Conservation (phyloP, 192 early-diverging fungal species). For the Helicostylum pulchrum region DNA sequence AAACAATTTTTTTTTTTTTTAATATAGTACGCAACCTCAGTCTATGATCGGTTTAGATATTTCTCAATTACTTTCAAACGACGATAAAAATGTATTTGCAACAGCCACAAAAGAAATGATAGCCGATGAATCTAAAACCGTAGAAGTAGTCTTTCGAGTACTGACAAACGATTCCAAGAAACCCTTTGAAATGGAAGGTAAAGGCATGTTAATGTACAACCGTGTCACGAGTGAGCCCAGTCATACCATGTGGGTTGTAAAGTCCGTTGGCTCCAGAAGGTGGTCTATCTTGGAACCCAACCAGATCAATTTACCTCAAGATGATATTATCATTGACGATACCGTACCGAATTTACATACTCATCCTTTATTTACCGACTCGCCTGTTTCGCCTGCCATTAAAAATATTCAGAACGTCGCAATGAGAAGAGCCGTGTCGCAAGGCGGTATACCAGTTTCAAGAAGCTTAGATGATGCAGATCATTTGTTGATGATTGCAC, state of each 20-base stretch:
- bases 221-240: slow-evolving; percentile 55
- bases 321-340: neutral
- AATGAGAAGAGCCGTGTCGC: slow-evolving; percentile 31
- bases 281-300: slow-evolving; percentile 15
- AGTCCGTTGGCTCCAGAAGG: slow-evolving; percentile 44
- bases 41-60: slow-evolving; percentile 43
- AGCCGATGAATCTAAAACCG: slow-evolving; percentile 53
- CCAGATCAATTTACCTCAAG: no score
- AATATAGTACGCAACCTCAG: slow-evolving; percentile 45
- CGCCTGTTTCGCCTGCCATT: neutral
- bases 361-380: neutral
- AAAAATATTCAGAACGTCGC: neutral
- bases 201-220: slow-evolving; percentile 82
- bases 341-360: slow-evolving; percentile 5
- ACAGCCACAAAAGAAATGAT: slow-evolving; percentile 55
- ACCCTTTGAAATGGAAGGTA: slow-evolving; percentile 62
- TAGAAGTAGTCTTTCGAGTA: slow-evolving; percentile 64
- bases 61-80: slow-evolving; percentile 51
- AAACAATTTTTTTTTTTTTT: slow-evolving; percentile 8
- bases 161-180: slow-evolving; percentile 23
- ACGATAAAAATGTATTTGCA: slow-evolving; percentile 61
- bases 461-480: slow-evolving; percentile 22
- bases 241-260: slow-evolving; percentile 78
- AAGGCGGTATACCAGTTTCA: slow-evolving; percentile 20
- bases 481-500: slow-evolving; percentile 37